These are phyloP conservation scores for Hypoxylon perforatum DNA, from an alignment of 495 filamentous ascomycete genomes.

Conservation along the genomic window DNA sequence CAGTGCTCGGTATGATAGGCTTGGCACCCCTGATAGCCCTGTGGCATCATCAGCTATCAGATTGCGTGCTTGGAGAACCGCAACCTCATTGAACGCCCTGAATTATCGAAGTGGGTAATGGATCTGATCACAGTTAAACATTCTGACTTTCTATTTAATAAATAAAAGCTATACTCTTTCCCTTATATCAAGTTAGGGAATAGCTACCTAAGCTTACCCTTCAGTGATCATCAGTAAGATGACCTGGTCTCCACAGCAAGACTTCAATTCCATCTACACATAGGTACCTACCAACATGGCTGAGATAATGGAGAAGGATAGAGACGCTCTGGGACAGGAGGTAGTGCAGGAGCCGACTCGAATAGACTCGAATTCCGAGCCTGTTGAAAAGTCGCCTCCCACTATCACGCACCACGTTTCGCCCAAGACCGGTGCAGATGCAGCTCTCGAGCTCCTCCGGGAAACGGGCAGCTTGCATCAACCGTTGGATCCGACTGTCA, in stretches of 20 bases:
- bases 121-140: constrained; percentile 4
- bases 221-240: neutral
- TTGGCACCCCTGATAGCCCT: constrained; percentile 5
- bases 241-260: neutral
- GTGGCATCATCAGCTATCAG: constrained; percentile 37
- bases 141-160: neutral
- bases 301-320: constrained; percentile 15
- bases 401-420: neutral
- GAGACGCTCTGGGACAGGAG: constrained; percentile 4
- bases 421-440: constrained; percentile 21
- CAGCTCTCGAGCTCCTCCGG: constrained; percentile 29
- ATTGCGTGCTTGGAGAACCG: constrained; percentile 33
- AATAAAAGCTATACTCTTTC: neutral
- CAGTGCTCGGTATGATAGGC: neutral
- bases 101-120: constrained; percentile 13
- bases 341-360: neutral
- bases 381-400: constrained; percentile 1
- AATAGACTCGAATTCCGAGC: constrained; percentile 6
- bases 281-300: constrained; percentile 14
- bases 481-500: constrained; percentile 45
- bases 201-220: too few relatives aligned
- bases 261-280: neutral
- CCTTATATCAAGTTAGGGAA: too few relatives aligned
- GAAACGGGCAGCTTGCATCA: constrained; percentile 31
- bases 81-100: constrained; percentile 19